These are phyloP conservation scores for Eucalyptus fibrosa DNA, from an alignment of 345 rosid genomes.

Conservation along the genomic window DNA sequence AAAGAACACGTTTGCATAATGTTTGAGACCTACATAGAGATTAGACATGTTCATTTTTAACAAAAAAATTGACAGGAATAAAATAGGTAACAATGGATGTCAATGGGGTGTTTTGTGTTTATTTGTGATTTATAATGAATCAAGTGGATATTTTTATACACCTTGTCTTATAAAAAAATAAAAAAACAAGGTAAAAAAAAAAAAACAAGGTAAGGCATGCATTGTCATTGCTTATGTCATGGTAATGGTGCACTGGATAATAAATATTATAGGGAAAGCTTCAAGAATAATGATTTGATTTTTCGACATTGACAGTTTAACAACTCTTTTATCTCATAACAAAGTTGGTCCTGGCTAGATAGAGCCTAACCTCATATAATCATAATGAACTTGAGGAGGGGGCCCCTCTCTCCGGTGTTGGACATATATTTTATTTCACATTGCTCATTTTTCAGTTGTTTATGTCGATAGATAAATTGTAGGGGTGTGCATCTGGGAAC, in stretches of 20 bases:
- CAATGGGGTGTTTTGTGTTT: background rate
- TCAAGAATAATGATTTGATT: background rate
- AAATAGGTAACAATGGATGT: background rate
- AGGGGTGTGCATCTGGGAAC: accelerated
- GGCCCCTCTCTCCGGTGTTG: background rate
- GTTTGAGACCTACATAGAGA: background rate
- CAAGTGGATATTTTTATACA: background rate
- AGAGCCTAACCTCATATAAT: background rate
- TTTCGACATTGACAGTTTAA: background rate
- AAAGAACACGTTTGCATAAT: background rate
- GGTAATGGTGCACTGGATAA: background rate
- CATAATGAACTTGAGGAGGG: background rate
- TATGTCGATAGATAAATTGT: accelerated
- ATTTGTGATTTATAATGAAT: background rate
- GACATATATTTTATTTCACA: too few species aligned
- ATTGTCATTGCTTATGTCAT: background rate
- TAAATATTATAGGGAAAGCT: background rate
- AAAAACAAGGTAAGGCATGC: background rate
- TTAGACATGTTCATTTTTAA: background rate
- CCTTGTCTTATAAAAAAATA: background rate
- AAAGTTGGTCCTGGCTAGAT: background rate
- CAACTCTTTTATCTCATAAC: too few species aligned
- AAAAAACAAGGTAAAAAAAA: background rate
- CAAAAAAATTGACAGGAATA: background rate
- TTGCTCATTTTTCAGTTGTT: background rate